Base-by-base conservation (phyloP, 768 basidiomycete species). In the Epithele typhae region DNA sequence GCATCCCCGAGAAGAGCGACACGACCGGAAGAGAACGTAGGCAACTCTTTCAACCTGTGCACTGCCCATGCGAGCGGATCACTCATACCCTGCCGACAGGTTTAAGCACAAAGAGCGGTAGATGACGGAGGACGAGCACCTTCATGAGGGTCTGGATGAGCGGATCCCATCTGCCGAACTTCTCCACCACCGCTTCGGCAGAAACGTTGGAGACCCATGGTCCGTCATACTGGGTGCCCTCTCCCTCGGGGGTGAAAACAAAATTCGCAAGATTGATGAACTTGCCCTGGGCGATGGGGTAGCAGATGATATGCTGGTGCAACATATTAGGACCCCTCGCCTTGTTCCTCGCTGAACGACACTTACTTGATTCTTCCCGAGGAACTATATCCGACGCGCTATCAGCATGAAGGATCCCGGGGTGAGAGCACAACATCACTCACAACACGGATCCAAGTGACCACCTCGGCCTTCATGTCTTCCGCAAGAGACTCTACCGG, bases 301-400 rank as follows among this genome's bases (percentile, higher is more conserved):
- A 63, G 8, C 21, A 57, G 4, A 72, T 61, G 2, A 73, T 40
- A 34, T 66, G 62, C 76, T 77, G 27, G 7, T 38, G 8, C 7
- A 30, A 14, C 27, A 14, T 30, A 30, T 30, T 7, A 30, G 27
- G 8, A 30, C 14, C 27, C 8, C 14, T 14, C 8, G 27, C 27
- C 27, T 7, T 30, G 27, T 7, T 30, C 8, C 14, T 30, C 27
- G 14, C n/a, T n/a, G n/a, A n/a, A n/a, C n/a, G n/a, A 30, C 25
- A 25, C 21, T n/a, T 32, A 46, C 38, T 23, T 32, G 39, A 19
- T 40, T 21, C 25, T 46, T 39, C 4, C 40, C 40, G 25, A 17
- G 11, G 25, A 33, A 12, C 37, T 37, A 30, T 7, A 30, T 7
- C 8, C 14, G 27, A 30, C 7, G 7, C 8, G 14, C 7, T 30